phyloP scores from a whole-genome alignment of 1,139 yeast species.

The Yamadazyma kanchanaburiensis region DNA sequence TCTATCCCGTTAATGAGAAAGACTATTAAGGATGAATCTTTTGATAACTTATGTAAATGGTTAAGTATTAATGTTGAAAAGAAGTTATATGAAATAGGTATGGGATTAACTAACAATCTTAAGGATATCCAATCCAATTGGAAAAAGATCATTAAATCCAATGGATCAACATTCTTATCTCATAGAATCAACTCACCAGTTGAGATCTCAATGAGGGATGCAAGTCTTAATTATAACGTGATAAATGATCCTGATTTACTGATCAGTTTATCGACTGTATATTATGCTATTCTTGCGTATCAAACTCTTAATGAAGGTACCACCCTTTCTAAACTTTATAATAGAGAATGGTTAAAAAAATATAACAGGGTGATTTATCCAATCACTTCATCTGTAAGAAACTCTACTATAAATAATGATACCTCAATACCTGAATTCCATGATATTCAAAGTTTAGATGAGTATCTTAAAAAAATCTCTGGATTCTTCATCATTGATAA shows the following conservation, averaged over 20 bases:
- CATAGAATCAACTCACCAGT: constrained; percentile 84
- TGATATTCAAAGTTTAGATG: constrained; percentile 32
- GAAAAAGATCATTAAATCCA: constrained; percentile 37
- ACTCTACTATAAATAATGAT: constrained; percentile 11
- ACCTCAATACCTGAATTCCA: constrained; percentile 20
- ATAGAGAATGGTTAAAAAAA: constrained; percentile 71
- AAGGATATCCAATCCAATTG: constrained; percentile 56
- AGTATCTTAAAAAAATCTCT: constrained; percentile 58
- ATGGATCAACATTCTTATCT: constrained; percentile 37
- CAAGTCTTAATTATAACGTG: constrained; percentile 43
- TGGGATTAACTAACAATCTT: constrained; percentile 52
- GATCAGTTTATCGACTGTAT: constrained; percentile 65
- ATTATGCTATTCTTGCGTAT: constrained; percentile 81
- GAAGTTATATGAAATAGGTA: constrained; percentile 60
- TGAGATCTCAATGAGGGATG: constrained; percentile 68
- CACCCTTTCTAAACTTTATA: constrained; percentile 57
- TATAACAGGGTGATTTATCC: constrained; percentile 74
- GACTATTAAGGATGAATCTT: constrained; percentile 76
- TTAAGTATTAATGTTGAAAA: constrained; percentile 61
- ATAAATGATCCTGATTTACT: constrained; percentile 43
- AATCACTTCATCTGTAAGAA: constrained; percentile 32
- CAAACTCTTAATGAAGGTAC: constrained; percentile 66
- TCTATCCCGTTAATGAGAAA: constrained; percentile 77
- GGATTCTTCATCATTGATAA: constrained; percentile 82
- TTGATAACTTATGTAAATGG: constrained; percentile 71